Percentiles rank a stretch among this genome's conserved stretches.
phyloP scores from a whole-genome alignment of 2,329 filamentous ascomycete species.

The Exophiala sideris region DNA sequence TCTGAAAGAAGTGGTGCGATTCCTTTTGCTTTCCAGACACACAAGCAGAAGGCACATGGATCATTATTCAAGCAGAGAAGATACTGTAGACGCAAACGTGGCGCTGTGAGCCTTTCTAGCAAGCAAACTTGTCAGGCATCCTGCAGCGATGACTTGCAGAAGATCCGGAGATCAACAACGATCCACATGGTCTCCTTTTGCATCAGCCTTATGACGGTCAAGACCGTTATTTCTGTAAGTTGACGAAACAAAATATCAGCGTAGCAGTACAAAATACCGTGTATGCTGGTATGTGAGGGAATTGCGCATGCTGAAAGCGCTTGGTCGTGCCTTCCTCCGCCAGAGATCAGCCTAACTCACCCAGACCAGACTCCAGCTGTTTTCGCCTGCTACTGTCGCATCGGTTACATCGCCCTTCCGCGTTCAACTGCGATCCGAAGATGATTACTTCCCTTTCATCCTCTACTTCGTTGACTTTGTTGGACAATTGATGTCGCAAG shows the following conservation, averaged over 20 bases:
- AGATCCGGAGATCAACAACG: constrained; percentile 5
- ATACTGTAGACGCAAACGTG: neutral
- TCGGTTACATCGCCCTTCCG: neutral
- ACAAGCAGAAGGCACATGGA: no score
- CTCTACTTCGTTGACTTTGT: neutral
- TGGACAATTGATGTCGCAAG: neutral
- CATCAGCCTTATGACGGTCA: constrained; percentile 10
- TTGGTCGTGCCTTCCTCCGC: neutral
- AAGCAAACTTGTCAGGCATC: constrained; percentile 13
- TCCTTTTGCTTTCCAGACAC: no score
- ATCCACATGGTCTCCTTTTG: constrained; percentile 14
- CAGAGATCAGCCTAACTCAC: neutral
- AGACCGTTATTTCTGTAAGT: neutral
- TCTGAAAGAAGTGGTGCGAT: no score
- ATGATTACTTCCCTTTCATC: neutral
- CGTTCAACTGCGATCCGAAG: neutral
- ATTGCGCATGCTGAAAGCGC: neutral
- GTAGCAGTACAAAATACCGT: neutral
- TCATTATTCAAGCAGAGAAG: no score
- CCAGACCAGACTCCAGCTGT: neutral
- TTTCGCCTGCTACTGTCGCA: neutral
- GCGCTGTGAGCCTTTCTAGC: neutral
- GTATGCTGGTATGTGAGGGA: neutral
- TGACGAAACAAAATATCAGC: neutral
- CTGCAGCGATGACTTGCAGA: constrained; percentile 20